Evolutionary conservation across 106 monocot species (phyloP), one percentile per base, ranked within the genome.

Genomic region (Agapanthus africanus): DNA sequence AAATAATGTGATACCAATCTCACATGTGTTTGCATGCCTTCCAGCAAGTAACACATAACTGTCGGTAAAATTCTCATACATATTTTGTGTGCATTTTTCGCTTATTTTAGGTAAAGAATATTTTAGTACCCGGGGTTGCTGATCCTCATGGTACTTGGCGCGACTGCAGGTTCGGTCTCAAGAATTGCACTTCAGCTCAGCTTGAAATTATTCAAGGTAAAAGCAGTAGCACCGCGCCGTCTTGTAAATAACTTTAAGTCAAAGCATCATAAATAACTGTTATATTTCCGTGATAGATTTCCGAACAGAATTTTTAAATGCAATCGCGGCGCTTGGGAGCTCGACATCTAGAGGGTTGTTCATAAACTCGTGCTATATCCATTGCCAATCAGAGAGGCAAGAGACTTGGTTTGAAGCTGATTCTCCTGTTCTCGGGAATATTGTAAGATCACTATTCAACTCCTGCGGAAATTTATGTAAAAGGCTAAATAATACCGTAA

Each of bases 321-420:
- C 84, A 32, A 18, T 88, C 11, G 34, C 71, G 1, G 69, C 36
- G 9, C 22, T 64, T 64, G 78, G 35, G 11, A 76, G 76, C 42
- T 79, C 76, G 30, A 54, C 3, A 34, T 75, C 70, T 7, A 70
- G 61, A 40, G 87, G 87, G 21, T 28, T 84, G 16, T 88, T 84
- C 64, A 81, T 88, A 23, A 88, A 88, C 66, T 88, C 88, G 23
- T 88, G 88, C 33, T 88, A 84, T 67, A 75, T 84, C 16, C 88
- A 88, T 70, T 84, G 84, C 71, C 88, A 88, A 68, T 69, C 59
- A 5, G 88, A 84, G 76, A 84, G 73, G 30, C 74, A 78, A 46
- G 84, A 81, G 46, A 88, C 84, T 18, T 88, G 88, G 88, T 88
- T 70, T 40, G 60, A 57, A 50, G 56, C n/a, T 35, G 56, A 84